Conservation (phyloP, 768 basidiomycete species). For the Amanita pallidorosea region DNA sequence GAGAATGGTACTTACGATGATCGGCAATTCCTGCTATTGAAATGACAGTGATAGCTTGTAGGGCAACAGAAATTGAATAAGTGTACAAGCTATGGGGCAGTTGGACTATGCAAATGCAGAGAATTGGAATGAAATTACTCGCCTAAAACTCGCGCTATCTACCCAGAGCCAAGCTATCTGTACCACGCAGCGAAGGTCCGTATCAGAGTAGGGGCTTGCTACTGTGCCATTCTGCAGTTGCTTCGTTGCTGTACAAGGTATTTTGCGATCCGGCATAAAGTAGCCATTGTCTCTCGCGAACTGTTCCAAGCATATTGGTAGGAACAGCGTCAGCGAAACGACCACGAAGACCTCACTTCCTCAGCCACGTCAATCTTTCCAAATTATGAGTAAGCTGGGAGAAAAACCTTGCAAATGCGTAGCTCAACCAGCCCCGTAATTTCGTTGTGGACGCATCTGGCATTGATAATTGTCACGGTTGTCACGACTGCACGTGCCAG, state of each 20-base stretch:
- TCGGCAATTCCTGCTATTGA: conserved; percentile 91
- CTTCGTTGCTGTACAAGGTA: conserved; percentile 37
- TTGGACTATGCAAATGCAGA: background rate
- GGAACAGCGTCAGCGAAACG: conserved; percentile 70
- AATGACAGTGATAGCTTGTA: conserved; percentile 91
- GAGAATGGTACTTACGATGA: conserved; percentile 42
- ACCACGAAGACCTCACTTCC: conserved; percentile 71
- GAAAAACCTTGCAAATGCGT: conserved; percentile 70
- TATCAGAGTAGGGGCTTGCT: conserved; percentile 7
- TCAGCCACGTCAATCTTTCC: background rate
- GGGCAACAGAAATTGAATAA: conserved; percentile 77
- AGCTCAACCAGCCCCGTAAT: conserved; percentile 71
- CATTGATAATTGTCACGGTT: background rate
- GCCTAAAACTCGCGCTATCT: conserved; percentile 91
- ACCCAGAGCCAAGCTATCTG: conserved; percentile 79
- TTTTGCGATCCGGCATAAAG: conserved; percentile 53
- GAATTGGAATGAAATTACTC: conserved; percentile 11
- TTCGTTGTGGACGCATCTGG: conserved; percentile 23
- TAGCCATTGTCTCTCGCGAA: conserved; percentile 86
- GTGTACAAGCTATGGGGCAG: conserved; percentile 59
- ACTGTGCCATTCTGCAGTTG: conserved; percentile 11
- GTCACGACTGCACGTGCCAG: background rate
- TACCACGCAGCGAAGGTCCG: conserved; percentile 63
- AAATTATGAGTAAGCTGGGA: background rate
- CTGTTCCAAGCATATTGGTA: conserved; percentile 79